Base-by-base conservation (phyloP, 176 grass and related monocot species). In the Ensete glaucum region DNA sequence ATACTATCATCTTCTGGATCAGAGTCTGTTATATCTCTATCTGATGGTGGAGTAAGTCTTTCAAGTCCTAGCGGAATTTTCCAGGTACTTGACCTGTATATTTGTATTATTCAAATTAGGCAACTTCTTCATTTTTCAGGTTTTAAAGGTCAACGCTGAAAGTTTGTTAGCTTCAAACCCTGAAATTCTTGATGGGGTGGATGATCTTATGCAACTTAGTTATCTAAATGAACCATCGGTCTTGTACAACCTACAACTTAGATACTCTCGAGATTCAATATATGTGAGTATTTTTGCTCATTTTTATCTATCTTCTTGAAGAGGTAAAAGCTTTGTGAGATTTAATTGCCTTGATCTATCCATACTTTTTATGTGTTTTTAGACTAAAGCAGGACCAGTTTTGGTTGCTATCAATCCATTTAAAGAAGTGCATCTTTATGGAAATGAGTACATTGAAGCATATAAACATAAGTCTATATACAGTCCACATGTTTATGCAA, bases 361-460 rank as follows among this genome's bases (percentile, higher is more conserved):
- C 19, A 53, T 69, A 72, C 54, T 78, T 52, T n/a, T 58, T 48
- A 76, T 69, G 43, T 78, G 62, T 73, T 86, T 89, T 77, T 81
- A 99, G 96, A 99, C 91, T 82, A 99, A 93, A 99, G 96, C 96
- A 89, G 91, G 91, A 43, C 96, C 96, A 81, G 85, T 99, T 91
- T 89, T 99, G 77, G 82, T 99, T 76, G 96, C 96, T 67, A 78
- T 99, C 60, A 99, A 99, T 62, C 96, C 96, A 73, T 99, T 99
- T 72, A 94, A 99, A 81, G 89, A 99, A 74, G 96, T 99, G 68
- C 56, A 77, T 80, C 74, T 99, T 54, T 99, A 99, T 84, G 95
- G 91, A 80, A 89, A 80, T 67, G 85, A 95, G 63, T 94, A 78
- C 67, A 95, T 95, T 71, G 81, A 84, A 68, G 91, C 88, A 80